A percentile compares a stretch with the other conserved stretches of the same genome.
These are phyloP conservation scores for Cafeteria roenbergensis DNA, from an alignment of 108 stramenopile species.

Conservation along the genomic window DNA sequence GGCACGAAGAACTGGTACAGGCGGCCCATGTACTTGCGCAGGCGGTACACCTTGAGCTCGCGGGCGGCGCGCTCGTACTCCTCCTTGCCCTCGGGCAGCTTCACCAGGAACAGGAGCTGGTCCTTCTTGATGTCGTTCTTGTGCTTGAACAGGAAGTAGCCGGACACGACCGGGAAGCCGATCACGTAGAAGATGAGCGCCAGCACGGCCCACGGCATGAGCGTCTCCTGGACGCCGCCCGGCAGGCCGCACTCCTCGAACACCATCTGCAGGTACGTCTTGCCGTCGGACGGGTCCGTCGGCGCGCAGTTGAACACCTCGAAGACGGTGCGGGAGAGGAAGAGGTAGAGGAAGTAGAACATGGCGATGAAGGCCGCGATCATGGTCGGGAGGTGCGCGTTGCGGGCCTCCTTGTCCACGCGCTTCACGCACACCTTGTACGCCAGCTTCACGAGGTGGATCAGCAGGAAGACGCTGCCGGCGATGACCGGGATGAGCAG, in stretches of 20 bases:
- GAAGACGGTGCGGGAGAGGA: constrained; percentile 19
- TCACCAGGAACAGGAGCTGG: constrained; percentile 9
- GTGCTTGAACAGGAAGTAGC: constrained; percentile 13
- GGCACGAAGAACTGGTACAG: constrained; percentile 9
- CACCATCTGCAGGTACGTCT: constrained; percentile 16
- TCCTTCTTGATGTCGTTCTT: constrained; percentile 15
- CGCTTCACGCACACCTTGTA: background rate
- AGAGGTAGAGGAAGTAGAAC: constrained; percentile 28
- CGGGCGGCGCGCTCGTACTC: constrained; percentile 1
- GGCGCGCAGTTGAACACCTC: constrained; percentile 30
- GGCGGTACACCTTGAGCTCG: background rate
- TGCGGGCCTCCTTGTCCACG: background rate
- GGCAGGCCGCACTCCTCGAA: background rate
- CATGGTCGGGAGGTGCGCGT: background rate
- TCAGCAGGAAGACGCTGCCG: background rate
- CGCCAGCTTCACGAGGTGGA: background rate
- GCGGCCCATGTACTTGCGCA: background rate
- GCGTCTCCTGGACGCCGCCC: background rate
- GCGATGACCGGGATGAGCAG: background rate
- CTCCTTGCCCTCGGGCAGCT: background rate
- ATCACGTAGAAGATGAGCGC: constrained; percentile 13
- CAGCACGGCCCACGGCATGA: constrained; percentile 2
- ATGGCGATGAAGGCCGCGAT: constrained; percentile 12
- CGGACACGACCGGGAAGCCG: constrained; percentile 5
- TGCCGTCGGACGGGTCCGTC: constrained; percentile 16